Base-by-base conservation (phyloP, 2,329 filamentous ascomycete species). In the Penicillium janthinellum region DNA sequence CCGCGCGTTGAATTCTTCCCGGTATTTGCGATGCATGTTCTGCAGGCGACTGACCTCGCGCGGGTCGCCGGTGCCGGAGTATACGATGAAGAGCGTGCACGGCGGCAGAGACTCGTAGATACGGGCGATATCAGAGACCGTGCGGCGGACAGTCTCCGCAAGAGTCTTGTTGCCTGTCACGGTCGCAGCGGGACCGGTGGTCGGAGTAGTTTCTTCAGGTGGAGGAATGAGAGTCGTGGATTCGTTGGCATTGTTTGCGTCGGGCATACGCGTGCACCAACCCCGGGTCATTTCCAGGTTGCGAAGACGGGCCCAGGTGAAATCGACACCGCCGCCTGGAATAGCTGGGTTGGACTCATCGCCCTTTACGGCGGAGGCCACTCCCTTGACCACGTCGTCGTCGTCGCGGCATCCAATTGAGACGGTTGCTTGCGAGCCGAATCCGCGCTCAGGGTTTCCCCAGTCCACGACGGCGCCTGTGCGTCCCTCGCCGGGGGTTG, bases 381-480 rank as follows among this genome's bases (percentile, higher is more conserved):
- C 77, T 2, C 83, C 84, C 14, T 79, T 74, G 0, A 86, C 84
- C 8, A 90, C 82, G 20, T 83, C 83, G 1, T 79, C 78, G 61
- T 90, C 87, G 58, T 78, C 80, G 38, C 77, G 76, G 67, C 85
- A 88, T 22, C 82, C 83, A 58, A 88, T 81, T 8, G 81, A 78
- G 37, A 84, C 78, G 22, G 79, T 80, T 2, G 86, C 86, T 56
- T 83, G 81, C 17, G 80, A 77, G 15, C 86, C 86, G 59, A 85
- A 84, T 5, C 85, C 85, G 55, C 84, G 81, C 63, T 83, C 84
- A 14, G 91, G 90, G 61, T 92, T 89, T 53, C 93, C 94, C 90
- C 94, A 96, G 77, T 99, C 95, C 22, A 98, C 84, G 35, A 96
- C 82, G 14, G 87, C 87, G 2, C 80, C 81, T 0, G 77, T 79